These are phyloP conservation scores for Claviceps monticola DNA, from an alignment of 2,329 filamentous ascomycete species.

Conservation along the genomic window DNA sequence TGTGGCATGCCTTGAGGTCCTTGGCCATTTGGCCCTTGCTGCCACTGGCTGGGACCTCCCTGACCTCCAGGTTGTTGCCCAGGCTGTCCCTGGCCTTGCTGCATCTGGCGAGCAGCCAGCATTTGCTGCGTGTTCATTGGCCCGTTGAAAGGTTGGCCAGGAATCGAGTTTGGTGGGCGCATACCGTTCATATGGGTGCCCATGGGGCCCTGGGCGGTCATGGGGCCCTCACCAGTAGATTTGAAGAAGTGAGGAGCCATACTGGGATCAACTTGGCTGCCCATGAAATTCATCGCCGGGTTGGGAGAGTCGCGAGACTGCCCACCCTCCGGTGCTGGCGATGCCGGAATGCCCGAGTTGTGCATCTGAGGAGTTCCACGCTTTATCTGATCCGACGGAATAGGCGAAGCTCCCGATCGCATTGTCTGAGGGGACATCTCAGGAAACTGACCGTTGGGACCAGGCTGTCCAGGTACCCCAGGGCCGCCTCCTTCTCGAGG, in stretches of 20 bases:
- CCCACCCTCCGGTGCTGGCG: conserved; percentile 54
- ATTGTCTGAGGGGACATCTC: conserved; percentile 57
- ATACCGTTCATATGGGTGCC: conserved; percentile 47
- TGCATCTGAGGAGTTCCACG: conserved; percentile 62
- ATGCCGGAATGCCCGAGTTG: conserved; percentile 48
- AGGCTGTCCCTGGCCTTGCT: conserved; percentile 20
- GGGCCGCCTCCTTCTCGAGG: conserved; percentile 34
- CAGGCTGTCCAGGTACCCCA: conserved; percentile 39
- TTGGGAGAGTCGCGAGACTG: conserved; percentile 54
- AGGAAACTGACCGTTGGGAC: conserved; percentile 52
- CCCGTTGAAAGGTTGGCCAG: conserved; percentile 40
- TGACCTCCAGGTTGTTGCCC: conserved; percentile 16
- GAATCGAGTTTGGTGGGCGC: conserved; percentile 57
- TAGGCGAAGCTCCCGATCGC: conserved; percentile 59
- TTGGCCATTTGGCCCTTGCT: conserved; percentile 27
- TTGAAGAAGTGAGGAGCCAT: conserved; percentile 49
- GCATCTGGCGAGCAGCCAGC: conserved; percentile 33
- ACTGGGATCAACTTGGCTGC: conserved; percentile 46
- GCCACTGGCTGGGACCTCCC: conserved; percentile 24
- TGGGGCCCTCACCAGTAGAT: conserved; percentile 36
- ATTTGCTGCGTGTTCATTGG: conserved; percentile 50
- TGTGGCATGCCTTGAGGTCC: conserved; percentile 27
- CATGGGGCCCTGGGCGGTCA: conserved; percentile 28
- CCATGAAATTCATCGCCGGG: conserved; percentile 48
- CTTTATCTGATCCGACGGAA: conserved; percentile 67